Percentiles rank a stretch among this genome's conserved stretches.
Conservation (phyloP, 1,139 yeast species). For the Geotrichum citri-aurantii region DNA sequence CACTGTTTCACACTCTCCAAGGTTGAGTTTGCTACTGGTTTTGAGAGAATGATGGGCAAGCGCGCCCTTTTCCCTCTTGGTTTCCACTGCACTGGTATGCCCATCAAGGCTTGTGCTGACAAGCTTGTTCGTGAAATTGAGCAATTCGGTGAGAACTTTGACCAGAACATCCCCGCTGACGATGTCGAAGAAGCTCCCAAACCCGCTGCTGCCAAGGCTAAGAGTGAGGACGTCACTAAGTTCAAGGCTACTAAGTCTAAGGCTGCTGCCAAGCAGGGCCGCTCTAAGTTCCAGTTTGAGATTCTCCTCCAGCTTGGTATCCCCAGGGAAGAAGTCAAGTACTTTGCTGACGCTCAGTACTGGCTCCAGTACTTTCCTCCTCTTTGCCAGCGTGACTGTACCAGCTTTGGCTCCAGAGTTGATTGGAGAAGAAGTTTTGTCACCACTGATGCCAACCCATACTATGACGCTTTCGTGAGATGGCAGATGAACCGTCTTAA, state of each 20-base stretch:
- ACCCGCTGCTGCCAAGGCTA: constrained; percentile 33
- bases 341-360: constrained; percentile 82
- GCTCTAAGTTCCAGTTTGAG: constrained; percentile 91
- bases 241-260: constrained; percentile 88
- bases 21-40: constrained; percentile 89
- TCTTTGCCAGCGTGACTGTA: constrained; percentile 74
- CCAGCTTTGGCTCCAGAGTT: constrained; percentile 81
- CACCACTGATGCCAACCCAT: constrained; percentile 92
- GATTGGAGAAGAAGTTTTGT: constrained; percentile 98
- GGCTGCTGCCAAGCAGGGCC: constrained; percentile 88
- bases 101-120: constrained; percentile 94
- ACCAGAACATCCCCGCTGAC: constrained; percentile 57
- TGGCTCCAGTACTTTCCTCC: constrained; percentile 95
- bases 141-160: constrained; percentile 77
- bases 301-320: constrained; percentile 94
- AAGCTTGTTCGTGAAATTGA: constrained; percentile 90
- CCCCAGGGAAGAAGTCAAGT: constrained; percentile 69
- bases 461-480: constrained; percentile 89
- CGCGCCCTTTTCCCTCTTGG: constrained; percentile 93
- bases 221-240: constrained; percentile 75
- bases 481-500: constrained; percentile 94
- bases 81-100: constrained; percentile 99
- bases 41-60: constrained; percentile 91
- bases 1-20: constrained; percentile 94
- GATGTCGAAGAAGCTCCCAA: constrained; percentile 44